Conservation (phyloP, 1,139 yeast genomes). For the Yamadazyma blattariae region DNA sequence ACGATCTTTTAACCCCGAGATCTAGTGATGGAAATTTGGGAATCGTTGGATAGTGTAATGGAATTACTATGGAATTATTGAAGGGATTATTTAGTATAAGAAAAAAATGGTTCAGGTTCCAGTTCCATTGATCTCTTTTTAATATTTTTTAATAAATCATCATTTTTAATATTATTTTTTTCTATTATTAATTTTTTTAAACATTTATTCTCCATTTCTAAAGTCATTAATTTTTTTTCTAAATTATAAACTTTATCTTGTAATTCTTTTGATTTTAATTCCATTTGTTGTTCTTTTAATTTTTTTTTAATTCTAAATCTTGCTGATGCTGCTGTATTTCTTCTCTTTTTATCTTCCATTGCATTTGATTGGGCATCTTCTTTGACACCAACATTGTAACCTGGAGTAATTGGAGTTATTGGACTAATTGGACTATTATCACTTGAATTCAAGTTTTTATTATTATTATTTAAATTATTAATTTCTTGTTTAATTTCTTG, state of each 20-base stretch:
- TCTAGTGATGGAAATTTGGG: no score
- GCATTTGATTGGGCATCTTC: slow-evolving; percentile 7
- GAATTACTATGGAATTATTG: no score
- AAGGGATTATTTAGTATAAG: slow-evolving; percentile 23
- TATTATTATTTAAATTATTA: neutral
- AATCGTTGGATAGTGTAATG: no score
- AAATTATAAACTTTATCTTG: slow-evolving; percentile 58
- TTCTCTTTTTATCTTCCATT: slow-evolving; percentile 54
- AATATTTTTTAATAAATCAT: slow-evolving; percentile 38
- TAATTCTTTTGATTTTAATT: slow-evolving; percentile 58
- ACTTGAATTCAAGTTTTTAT: neutral
- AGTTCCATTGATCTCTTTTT: slow-evolving; percentile 40
- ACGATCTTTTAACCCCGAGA: no score
- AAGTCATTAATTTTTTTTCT: slow-evolving; percentile 58
- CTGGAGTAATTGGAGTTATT: neutral
- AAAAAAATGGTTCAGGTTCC: slow-evolving; percentile 28
- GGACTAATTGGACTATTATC: neutral
- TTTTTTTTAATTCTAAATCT: slow-evolving; percentile 80
- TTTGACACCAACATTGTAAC: neutral
- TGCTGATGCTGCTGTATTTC: slow-evolving; percentile 82
- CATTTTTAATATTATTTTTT: slow-evolving; percentile 44
- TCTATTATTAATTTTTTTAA: slow-evolving; percentile 67
- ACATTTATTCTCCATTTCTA: slow-evolving; percentile 56
- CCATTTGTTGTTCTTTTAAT: slow-evolving; percentile 82
- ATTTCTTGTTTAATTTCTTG: neutral